Base-by-base conservation (phyloP, 495 filamentous ascomycete species). In the Talaromyces trachyspermus region DNA sequence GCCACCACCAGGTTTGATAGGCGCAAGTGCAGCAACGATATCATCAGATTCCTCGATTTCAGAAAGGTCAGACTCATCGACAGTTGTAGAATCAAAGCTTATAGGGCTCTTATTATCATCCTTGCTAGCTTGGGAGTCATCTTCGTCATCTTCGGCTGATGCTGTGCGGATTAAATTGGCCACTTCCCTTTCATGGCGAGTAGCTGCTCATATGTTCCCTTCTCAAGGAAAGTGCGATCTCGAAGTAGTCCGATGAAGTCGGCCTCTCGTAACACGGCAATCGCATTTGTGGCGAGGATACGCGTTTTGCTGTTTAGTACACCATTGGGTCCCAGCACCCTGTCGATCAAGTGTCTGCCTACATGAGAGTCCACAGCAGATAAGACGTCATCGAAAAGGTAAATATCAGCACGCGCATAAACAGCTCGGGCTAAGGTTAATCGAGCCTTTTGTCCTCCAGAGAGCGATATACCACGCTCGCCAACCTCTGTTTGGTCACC, bases 301-400 rank as follows among this genome's bases (percentile, higher is more conserved):
- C 90, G 82, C 9, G 92, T 95, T 63, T 97, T 99, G 30, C 83
- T 76, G 36, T 65, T 76, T 24, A 99, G 76, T 14, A 99, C 75
- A 48, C 94, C 94, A 41, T 81, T 84, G 5, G 80, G 69, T 8
- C 94, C 92, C 32, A 99, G 78, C 7, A 99, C 94, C 52, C 87
- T 84, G 59, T 96, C 83, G 54, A 96, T 96, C 35, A 99, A 71
- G 63, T 97, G 94, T 46, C 88, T 77, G 25, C 94, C 94, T 46
- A 99, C 94, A 60, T 99, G 94, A 52, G 95, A 92, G 65, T 99
- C 94, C 14, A 99, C 94, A 2, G 94, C 92, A 19, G 91, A 96
- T 15, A 99, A 72, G 49, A 86, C 83, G 61, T 99, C 94, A 56
- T 99, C 94, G 5, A 99, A 71, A 10, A 99, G 69, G 54, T 97